Percentiles rank a stretch among this genome's conserved stretches.
phyloP scores from a whole-genome alignment of 2,329 filamentous ascomycete genomes.

The Fusarium sp. region DNA sequence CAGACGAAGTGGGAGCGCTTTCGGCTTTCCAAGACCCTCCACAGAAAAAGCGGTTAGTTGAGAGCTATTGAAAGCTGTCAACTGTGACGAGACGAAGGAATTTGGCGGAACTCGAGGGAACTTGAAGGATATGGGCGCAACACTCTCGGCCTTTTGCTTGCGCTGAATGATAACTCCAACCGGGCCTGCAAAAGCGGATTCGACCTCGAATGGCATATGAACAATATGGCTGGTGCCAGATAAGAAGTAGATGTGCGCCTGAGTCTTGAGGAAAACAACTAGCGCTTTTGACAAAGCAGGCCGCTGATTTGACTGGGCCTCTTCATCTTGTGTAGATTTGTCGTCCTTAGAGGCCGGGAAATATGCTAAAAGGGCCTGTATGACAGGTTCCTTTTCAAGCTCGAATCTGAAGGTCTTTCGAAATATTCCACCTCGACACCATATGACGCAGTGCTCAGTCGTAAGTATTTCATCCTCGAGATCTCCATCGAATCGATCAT shows the following conservation, averaged over 20 bases:
- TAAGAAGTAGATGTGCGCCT: constrained; percentile 93
- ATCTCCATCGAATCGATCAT: constrained; percentile 53
- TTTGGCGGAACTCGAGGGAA: constrained; percentile 77
- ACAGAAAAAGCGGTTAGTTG: constrained; percentile 66
- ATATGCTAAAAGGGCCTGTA: constrained; percentile 86
- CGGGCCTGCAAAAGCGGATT: constrained; percentile 84
- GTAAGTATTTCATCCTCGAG: constrained; percentile 83
- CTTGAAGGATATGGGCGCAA: constrained; percentile 64
- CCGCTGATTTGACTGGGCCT: constrained; percentile 26
- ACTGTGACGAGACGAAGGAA: constrained; percentile 81
- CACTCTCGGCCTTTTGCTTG: constrained; percentile 68
- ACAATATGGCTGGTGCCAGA: constrained; percentile 88
- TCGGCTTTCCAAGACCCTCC: constrained; percentile 67
- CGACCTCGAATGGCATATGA: constrained; percentile 94
- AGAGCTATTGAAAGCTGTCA: constrained; percentile 63
- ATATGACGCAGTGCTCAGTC: constrained; percentile 81
- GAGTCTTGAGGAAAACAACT: constrained; percentile 90
- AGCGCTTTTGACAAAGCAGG: constrained; percentile 71
- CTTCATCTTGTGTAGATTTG: constrained; percentile 9
- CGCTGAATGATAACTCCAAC: constrained; percentile 88
- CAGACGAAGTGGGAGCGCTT: constrained; percentile 62
- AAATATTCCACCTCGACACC: constrained; percentile 87
- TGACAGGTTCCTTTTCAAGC: constrained; percentile 84
- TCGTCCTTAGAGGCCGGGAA: constrained; percentile 71
- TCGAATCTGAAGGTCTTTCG: constrained; percentile 88